Evolutionary conservation across 2,329 filamentous ascomycete genomes (phyloP).

Genomic region (Hymenoscyphus fraxineus): DNA sequence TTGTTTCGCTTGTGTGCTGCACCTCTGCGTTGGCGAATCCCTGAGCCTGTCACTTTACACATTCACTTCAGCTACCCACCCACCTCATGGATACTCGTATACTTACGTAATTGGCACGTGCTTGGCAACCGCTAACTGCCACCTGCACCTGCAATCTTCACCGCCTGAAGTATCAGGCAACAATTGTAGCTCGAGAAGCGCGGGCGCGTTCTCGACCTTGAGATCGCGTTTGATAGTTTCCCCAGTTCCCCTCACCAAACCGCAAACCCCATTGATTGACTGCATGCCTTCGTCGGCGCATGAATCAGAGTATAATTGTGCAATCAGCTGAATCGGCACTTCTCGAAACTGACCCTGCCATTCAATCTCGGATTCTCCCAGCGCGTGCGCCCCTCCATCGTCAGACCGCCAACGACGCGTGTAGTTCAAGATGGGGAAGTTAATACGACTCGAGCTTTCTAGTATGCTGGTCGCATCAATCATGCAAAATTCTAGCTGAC

Average conservation of each 20-base stretch:
- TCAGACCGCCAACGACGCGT: constrained; percentile 22
- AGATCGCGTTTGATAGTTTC: neutral
- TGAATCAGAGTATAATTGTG: neutral
- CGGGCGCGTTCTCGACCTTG: neutral
- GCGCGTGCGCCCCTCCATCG: constrained; percentile 25
- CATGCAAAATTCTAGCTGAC: constrained; percentile 19
- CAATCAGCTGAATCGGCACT: neutral
- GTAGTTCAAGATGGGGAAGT: constrained; percentile 76
- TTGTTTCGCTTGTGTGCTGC: neutral
- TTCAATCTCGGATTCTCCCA: constrained; percentile 5
- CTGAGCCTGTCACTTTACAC: neutral
- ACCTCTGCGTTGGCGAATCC: neutral
- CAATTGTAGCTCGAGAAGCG: neutral
- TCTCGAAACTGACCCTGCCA: neutral
- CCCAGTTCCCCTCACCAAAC: neutral
- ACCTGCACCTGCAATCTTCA: too few species aligned
- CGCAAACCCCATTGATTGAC: neutral
- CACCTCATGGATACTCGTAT: too few species aligned
- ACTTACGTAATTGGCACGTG: too few species aligned
- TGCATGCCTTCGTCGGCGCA: neutral
- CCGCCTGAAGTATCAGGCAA: neutral
- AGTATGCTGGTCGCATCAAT: constrained; percentile 53
- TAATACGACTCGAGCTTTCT: constrained; percentile 89
- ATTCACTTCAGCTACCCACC: too few species aligned
- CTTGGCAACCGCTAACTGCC: too few species aligned